phyloP scores from a whole-genome alignment of 768 basidiomycete species.

The Lactifluus rugatus region DNA sequence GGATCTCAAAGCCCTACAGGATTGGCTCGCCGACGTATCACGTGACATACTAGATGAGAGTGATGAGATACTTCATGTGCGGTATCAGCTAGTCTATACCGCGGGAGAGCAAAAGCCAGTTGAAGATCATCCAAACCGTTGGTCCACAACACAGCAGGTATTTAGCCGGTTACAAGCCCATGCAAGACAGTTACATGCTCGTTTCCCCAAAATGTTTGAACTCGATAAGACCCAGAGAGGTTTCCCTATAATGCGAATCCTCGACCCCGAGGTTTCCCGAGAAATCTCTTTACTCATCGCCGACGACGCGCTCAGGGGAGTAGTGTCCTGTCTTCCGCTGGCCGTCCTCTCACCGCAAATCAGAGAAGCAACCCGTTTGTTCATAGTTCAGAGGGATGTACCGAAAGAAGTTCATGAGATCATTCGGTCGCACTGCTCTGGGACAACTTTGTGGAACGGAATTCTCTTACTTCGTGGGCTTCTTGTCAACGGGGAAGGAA shows the following conservation, averaged over 20 bases:
- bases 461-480: constrained; percentile 39
- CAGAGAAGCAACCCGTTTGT: neutral
- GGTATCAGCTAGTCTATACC: neutral
- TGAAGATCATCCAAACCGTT: constrained; percentile 39
- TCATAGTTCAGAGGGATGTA: neutral
- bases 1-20: neutral
- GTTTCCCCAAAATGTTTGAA: neutral
- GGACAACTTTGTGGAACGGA: constrained; percentile 27
- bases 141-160: constrained; percentile 36
- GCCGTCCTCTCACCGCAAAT: neutral
- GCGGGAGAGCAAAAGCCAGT: constrained; percentile 8
- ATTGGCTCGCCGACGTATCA: neutral
- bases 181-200: constrained; percentile 2
- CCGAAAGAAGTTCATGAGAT: neutral
- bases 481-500: constrained; percentile 27
- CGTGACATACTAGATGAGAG: neutral
- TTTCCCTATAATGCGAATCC: constrained; percentile 4
- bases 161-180: constrained; percentile 18
- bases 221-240: neutral
- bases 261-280: neutral
- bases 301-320: neutral
- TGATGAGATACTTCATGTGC: neutral
- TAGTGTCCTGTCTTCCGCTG: neutral
- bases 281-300: neutral
- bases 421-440: too few relatives aligned